A percentile compares a stretch with the other conserved stretches of the same genome.
Conservation (phyloP, 495 filamentous ascomycete species). For the Tuber calosporum region DNA sequence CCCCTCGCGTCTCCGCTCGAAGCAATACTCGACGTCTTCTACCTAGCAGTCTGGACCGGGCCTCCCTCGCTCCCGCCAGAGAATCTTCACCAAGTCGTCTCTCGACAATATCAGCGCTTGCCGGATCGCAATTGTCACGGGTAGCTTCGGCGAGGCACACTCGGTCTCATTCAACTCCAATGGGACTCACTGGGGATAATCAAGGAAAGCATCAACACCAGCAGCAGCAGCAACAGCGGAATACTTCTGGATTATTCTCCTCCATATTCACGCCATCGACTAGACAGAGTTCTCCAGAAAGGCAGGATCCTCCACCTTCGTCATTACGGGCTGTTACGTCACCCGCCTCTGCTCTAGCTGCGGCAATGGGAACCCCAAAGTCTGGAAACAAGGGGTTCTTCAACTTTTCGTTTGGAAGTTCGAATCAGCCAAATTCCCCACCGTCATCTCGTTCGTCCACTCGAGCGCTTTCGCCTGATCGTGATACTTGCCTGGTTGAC, state of each 20-base stretch:
- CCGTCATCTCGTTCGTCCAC: constrained; percentile 21
- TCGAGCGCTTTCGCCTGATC: constrained; percentile 10
- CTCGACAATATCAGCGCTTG: constrained; percentile 17
- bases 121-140: constrained; percentile 22
- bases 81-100: constrained; percentile 19
- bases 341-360: constrained; percentile 3
- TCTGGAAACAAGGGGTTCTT: constrained; percentile 30
- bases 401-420: constrained; percentile 20
- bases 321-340: constrained; percentile 6
- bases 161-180: constrained; percentile 32
- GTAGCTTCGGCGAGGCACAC: constrained; percentile 33
- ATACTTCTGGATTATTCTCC: neutral
- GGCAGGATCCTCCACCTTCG: constrained; percentile 10
- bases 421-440: constrained; percentile 27
- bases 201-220: neutral
- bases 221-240: constrained; percentile 15
- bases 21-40: neutral
- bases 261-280: constrained; percentile 3
- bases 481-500: constrained; percentile 33
- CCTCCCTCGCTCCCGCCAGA: constrained; percentile 10
- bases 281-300: neutral
- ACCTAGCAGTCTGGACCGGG: neutral
- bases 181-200: constrained; percentile 33
- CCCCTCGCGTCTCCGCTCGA: neutral
- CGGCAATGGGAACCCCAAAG: constrained; percentile 17